These are phyloP conservation scores for Cicer arietinum DNA, from an alignment of 306 rosid genomes.

Conservation along the genomic window DNA sequence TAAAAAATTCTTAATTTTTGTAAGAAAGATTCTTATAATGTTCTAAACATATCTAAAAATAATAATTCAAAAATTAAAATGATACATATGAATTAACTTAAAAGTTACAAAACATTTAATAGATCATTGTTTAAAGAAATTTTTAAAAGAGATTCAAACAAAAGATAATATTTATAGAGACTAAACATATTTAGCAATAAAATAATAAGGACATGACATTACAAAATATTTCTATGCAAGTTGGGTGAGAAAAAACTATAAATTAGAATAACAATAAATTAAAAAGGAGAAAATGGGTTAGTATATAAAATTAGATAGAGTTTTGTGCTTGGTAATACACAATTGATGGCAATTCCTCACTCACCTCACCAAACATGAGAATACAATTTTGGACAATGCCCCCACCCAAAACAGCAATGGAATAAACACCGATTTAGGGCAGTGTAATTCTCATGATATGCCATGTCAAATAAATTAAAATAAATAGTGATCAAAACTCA, in stretches of 20 bases:
- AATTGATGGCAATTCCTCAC: slow-evolving; percentile 40
- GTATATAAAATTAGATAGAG: slow-evolving; percentile 48
- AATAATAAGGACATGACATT: background rate
- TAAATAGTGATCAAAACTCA: slow-evolving; percentile 46
- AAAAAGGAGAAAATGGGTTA: slow-evolving; percentile 41
- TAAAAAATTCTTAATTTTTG: too few species aligned
- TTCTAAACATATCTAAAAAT: too few species aligned
- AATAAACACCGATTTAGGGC: slow-evolving; percentile 44
- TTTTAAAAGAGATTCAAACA: too few species aligned
- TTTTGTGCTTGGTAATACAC: slow-evolving; percentile 40
- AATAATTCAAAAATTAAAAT: too few species aligned
- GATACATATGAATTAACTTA: too few species aligned
- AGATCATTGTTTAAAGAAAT: too few species aligned
- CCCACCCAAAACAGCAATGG: slow-evolving; percentile 45
- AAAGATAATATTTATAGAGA: too few species aligned
- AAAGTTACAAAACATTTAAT: too few species aligned
- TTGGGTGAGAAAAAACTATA: background rate
- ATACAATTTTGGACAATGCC: slow-evolving; percentile 53
- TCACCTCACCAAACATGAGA: slow-evolving; percentile 38
- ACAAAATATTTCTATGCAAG: background rate
- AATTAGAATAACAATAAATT: slow-evolving; percentile 6
- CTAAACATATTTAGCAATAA: too few species aligned
- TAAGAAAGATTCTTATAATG: too few species aligned
- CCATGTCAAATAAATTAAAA: slow-evolving; percentile 50
- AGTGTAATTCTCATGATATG: slow-evolving; percentile 43